Base-by-base conservation (phyloP, 495 filamentous ascomycete species). In the Pyronema omphalodes region DNA sequence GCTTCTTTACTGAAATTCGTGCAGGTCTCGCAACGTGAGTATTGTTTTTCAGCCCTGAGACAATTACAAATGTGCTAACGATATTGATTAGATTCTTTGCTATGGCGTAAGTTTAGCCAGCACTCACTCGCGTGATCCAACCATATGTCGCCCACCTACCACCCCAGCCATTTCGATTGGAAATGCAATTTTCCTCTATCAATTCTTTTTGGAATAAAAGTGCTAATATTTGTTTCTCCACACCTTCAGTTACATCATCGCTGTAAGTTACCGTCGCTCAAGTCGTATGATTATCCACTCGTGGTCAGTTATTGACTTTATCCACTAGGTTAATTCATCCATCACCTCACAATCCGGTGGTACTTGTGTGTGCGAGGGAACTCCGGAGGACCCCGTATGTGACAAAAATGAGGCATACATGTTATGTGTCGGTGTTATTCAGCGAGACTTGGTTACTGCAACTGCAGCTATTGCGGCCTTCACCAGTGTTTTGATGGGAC, bases 41-140 rank as follows among this genome's bases (percentile, higher is more conserved):
- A 29, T 62, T 40, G 23, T 54, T 29, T 18, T 17, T 6, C 3
- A 39, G 34, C 34, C 3, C 17, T 41, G 19, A 35, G 54, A 7
- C 1, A 9, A 45, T 52, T 7, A 8, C 17, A 53, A 6, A 7
- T 7, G 17, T 11, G 37, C 37, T 29, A 29, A 29, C 19, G 11
- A 14, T 33, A 49, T 23, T 50, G 50, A 49, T 43, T 36, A 53
- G 63, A 40, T 87, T 88, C 72, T 87, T 88, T 68, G 83, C 84
- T 58, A 88, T 88, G 84, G 83, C 84, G 61, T 89, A 85, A 67
- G 83, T 84, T 55, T 84, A 62, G 76, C 80, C 52, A 29, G 23
- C 23, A 29, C 23, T 29, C 23, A 29, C 23, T 29, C 23, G 23
- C 23, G 23, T 29, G 23, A 29, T 29, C 23, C 23, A 29, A 29